Conservation (phyloP, 768 basidiomycete genomes). For the Baorangia bicolor region DNA sequence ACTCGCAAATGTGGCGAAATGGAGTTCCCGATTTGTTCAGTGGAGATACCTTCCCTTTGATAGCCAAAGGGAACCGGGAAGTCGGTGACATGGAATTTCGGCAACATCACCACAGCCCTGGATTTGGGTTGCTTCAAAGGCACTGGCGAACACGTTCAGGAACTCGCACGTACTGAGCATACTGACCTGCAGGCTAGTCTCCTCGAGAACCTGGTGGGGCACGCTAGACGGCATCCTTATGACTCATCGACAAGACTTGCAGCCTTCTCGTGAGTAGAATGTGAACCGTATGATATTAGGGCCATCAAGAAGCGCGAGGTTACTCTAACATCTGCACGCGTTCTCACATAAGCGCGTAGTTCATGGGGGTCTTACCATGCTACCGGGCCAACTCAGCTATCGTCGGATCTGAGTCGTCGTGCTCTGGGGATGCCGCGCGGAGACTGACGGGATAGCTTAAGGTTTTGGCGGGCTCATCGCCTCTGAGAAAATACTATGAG, state of each 20-base stretch:
- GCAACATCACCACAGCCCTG: neutral
- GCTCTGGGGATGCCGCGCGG: neutral
- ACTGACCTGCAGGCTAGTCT: neutral
- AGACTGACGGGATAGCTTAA: constrained; percentile 15
- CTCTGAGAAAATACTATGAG: constrained; percentile 21
- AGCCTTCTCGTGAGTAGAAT: neutral
- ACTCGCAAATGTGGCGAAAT: neutral
- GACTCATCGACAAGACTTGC: neutral
- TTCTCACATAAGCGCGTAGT: constrained; percentile 15
- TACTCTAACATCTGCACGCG: constrained; percentile 20
- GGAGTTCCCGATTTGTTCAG: neutral
- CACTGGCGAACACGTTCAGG: neutral
- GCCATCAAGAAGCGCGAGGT: constrained; percentile 1
- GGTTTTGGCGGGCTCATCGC: constrained; percentile 32
- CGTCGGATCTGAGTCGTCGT: neutral
- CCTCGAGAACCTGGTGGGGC: neutral
- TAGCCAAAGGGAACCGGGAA: neutral
- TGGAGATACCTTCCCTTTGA: neutral
- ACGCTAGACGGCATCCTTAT: neutral
- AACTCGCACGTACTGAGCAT: neutral
- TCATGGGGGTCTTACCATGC: constrained; percentile 13
- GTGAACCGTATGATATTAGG: constrained; percentile 15
- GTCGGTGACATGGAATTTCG: neutral
- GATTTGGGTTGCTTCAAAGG: neutral
- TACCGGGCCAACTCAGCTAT: constrained; percentile 3